phyloP scores from a whole-genome alignment of 768 basidiomycete species.

The Mycena epipterygia region DNA sequence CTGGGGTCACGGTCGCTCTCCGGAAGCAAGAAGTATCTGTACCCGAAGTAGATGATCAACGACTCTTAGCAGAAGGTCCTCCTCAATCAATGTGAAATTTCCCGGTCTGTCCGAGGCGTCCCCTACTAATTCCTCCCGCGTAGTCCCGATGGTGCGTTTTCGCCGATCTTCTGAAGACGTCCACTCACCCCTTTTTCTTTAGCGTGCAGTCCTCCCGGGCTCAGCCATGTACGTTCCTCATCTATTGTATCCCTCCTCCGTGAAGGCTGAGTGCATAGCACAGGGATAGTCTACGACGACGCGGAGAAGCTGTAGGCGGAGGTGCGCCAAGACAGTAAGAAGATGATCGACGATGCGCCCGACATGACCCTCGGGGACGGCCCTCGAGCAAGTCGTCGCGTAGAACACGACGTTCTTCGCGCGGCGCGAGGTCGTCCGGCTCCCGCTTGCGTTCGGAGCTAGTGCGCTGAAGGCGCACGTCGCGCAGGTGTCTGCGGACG shows the following conservation, averaged over 20 bases:
- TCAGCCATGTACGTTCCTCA: constrained; percentile 78
- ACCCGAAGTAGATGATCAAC: constrained; percentile 87
- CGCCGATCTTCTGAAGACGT: neutral
- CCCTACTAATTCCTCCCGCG: constrained; percentile 8
- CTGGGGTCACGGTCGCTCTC: constrained; percentile 84
- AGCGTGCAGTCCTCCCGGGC: constrained; percentile 82
- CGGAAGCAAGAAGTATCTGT: constrained; percentile 69
- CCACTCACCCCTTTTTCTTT: neutral
- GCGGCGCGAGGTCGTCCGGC: constrained; percentile 81
- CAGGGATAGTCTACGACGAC: constrained; percentile 98
- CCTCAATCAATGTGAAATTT: constrained; percentile 86
- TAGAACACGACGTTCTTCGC: constrained; percentile 89
- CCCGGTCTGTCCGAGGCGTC: too few relatives aligned
- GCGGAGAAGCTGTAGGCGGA: constrained; percentile 90
- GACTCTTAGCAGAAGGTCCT: constrained; percentile 94
- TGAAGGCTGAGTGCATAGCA: too few relatives aligned
- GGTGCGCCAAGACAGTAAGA: constrained; percentile 74
- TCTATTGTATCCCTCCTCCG: neutral
- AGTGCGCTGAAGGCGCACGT: constrained; percentile 64
- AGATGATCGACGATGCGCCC: constrained; percentile 83
- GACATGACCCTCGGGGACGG: constrained; percentile 71
- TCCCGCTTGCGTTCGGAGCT: constrained; percentile 66
- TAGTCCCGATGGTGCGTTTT: constrained; percentile 74
- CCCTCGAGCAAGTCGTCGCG: constrained; percentile 67
- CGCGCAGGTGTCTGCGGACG: constrained; percentile 75